Evolutionary conservation across 108 stramenopile genomes (phyloP), one percentile per base, ranked within the genome.

Genomic region (Fragilaria crotonensis): DNA sequence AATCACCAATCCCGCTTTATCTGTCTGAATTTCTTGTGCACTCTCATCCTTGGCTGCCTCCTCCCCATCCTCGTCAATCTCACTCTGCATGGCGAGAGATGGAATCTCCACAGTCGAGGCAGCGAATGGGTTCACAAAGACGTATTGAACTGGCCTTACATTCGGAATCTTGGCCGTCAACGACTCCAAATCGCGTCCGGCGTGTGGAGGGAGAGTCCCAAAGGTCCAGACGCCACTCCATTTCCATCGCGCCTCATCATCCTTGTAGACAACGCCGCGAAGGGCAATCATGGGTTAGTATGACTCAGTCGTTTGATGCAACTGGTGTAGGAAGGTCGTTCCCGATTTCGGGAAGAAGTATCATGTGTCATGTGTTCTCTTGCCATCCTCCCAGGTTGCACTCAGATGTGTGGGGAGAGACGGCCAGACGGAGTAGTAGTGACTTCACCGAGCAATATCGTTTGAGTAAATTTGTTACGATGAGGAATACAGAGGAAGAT

Each of bases 191-290:
- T 33, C 28, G 30, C 20, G 44, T 14, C 31, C 48, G 18, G 59
- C 48, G 9, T 52, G 47, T 32, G 60, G 52, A 22, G 70, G 59
- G 19, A 64, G 54, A 36, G 50, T 60, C 14, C 84, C 84, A 62
- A 85, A 85, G 4, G 80, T 78, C 84, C 84, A 85, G 0, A 74
- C 64, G 31, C 84, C 84, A 20, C 62, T 77, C 80, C 80, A 85
- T 45, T 66, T 60, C 84, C 84, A 85, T 49, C 62, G 48, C n/a
- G n/a, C n/a, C 21, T 62, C 55, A 45, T 28, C 30, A 4, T 68
- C 20, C 14, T 36, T 36, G 14, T n/a, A 21, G 22, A 46, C 20
- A 21, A 46, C 22, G 1, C 45, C 45, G 19, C 45, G 45, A 46
- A 46, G 45, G 45, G 45, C 45, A 46, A 46, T 46, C 45, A 46